phyloP scores from a whole-genome alignment of 768 basidiomycete genomes.

The Podaxis sp. region DNA sequence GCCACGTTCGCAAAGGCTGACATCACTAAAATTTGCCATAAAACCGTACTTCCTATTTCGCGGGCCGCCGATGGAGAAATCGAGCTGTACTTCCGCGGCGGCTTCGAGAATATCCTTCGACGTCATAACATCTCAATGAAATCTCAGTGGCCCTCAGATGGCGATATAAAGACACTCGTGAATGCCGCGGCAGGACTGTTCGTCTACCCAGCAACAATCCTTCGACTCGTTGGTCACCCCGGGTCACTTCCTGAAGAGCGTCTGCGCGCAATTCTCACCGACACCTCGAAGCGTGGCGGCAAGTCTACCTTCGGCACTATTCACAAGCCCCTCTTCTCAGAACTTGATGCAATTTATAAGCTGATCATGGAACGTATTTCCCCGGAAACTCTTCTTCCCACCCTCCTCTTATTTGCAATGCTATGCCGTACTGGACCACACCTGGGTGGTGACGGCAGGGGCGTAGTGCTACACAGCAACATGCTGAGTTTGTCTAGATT shows the following conservation, averaged over 20 bases:
- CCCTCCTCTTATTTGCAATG: conserved; percentile 23
- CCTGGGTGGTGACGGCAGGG: background rate
- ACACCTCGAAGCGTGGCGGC: background rate
- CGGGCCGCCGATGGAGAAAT: background rate
- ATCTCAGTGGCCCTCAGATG: conserved; percentile 14
- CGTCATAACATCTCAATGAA: background rate
- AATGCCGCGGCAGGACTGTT: conserved; percentile 23
- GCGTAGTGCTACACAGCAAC: background rate
- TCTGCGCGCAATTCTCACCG: background rate
- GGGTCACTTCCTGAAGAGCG: conserved; percentile 4
- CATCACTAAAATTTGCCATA: background rate
- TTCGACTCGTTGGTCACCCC: conserved; percentile 23
- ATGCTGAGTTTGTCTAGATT: background rate
- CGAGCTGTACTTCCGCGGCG: background rate
- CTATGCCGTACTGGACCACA: background rate
- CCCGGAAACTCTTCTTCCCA: conserved; percentile 30
- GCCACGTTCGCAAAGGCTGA: background rate
- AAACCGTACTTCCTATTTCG: background rate
- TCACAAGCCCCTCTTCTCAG: background rate
- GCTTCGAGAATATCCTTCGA: conserved; percentile 1
- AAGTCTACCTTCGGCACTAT: background rate
- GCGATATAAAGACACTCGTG: conserved; percentile 16
- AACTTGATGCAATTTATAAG: conserved; percentile 17
- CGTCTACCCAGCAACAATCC: conserved; percentile 25
- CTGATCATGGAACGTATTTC: conserved; percentile 1